Conservation (phyloP, 192 early-diverging fungal genomes). For the Umbelopsis sp. region DNA sequence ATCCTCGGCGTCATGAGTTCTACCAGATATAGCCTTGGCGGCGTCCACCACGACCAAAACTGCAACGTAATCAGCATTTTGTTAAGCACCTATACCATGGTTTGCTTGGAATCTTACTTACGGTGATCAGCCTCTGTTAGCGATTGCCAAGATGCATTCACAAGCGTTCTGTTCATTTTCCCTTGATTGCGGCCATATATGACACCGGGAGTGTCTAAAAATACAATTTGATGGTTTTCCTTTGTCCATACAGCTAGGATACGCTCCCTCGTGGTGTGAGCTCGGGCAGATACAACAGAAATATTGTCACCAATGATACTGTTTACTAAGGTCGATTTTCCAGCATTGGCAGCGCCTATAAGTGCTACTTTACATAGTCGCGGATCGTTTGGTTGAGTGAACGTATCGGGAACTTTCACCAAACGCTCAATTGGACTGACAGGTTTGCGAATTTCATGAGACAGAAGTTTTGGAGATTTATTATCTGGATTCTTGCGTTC, state of each 20-base stretch:
- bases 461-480: background rate
- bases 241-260: conserved; percentile 60
- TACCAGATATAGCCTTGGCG: conserved; percentile 38
- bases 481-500: background rate
- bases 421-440: background rate
- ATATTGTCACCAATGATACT: conserved; percentile 59
- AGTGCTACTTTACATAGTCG: conserved; percentile 63
- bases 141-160: conserved; percentile 62
- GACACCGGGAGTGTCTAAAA: conserved; percentile 67
- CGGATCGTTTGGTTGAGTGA: conserved; percentile 65
- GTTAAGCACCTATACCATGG: background rate
- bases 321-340: conserved; percentile 82
- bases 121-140: conserved; percentile 58
- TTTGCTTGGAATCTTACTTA: conserved; percentile 18
- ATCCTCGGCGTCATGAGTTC: conserved; percentile 40
- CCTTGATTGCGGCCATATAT: conserved; percentile 47
- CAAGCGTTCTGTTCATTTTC: conserved; percentile 50
- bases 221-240: conserved; percentile 67
- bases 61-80: background rate
- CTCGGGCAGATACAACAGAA: conserved; percentile 68
- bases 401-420: conserved; percentile 38
- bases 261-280: conserved; percentile 74
- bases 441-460: background rate
- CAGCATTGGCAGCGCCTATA: conserved; percentile 73
- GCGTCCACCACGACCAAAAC: conserved; percentile 60